Conservation (phyloP, 371 early-diverging fungal genomes). For the Syncephalis fuscata region DNA sequence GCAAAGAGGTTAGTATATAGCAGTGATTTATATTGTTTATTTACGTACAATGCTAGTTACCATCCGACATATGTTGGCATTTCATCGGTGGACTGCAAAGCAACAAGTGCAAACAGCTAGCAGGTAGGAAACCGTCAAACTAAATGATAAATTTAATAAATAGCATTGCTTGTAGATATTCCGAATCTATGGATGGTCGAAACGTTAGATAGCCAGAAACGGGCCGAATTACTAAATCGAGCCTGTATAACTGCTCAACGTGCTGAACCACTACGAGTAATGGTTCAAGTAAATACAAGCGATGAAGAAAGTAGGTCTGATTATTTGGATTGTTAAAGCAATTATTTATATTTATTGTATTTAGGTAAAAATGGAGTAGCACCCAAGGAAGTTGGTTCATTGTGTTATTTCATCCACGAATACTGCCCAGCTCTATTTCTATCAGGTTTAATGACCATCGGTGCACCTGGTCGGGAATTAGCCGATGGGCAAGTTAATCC, state of each 20-base stretch:
- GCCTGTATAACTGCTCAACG: conserved; percentile 30
- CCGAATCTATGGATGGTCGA: conserved; percentile 83
- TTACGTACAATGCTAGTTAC: conserved; percentile 29
- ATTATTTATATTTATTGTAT: neutral
- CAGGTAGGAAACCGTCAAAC: conserved; percentile 24
- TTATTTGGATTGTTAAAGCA: neutral
- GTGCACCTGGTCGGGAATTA: conserved; percentile 31
- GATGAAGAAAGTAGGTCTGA: conserved; percentile 56
- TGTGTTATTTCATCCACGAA: conserved; percentile 42
- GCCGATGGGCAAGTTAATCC: conserved; percentile 57
- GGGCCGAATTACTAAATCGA: conserved; percentile 67
- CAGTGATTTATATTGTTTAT: conserved; percentile 26
- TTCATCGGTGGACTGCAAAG: conserved; percentile 89
- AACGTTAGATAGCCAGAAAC: conserved; percentile 70
- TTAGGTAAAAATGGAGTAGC: conserved; percentile 67
- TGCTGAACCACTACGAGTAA: conserved; percentile 44
- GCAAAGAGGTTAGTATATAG: conserved; percentile 27
- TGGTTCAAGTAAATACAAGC: conserved; percentile 90
- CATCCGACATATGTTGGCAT: conserved; percentile 81
- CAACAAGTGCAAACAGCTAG: conserved; percentile 86
- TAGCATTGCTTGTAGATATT: conserved; percentile 24
- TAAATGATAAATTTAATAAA: neutral
- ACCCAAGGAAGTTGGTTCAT: conserved; percentile 20
- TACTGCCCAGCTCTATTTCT: conserved; percentile 50
- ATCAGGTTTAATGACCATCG: conserved; percentile 92